Evolutionary conservation across 2,329 filamentous ascomycete genomes (phyloP).

Genomic region (Eutypella sp.): DNA sequence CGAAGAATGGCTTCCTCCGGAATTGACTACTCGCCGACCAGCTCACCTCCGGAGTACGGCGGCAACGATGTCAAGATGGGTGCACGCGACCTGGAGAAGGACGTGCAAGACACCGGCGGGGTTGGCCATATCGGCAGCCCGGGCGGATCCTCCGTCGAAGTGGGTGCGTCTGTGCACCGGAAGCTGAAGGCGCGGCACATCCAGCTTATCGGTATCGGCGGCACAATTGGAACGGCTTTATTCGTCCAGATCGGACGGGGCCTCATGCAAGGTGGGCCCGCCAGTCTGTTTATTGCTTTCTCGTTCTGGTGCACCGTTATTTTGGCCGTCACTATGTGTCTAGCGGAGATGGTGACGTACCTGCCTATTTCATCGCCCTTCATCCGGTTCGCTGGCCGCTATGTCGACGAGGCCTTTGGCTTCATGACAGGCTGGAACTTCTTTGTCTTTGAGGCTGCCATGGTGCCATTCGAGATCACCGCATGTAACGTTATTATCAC

Average conservation of each 20-base stretch:
- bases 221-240: conserved; percentile 58
- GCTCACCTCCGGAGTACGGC: conserved; percentile 7
- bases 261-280: conserved; percentile 55
- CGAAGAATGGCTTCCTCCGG: conserved; percentile 16
- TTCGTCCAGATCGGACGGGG: conserved; percentile 56
- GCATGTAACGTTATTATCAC: conserved; percentile 59
- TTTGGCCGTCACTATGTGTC: conserved; percentile 53
- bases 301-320: conserved; percentile 58
- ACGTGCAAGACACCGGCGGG: too few species aligned
- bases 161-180: conserved; percentile 42
- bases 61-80: conserved; percentile 2
- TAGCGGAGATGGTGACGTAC: conserved; percentile 75
- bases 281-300: conserved; percentile 54
- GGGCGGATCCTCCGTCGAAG: conserved; percentile 13
- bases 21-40: conserved; percentile 10
- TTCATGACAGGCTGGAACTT: conserved; percentile 72
- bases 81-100: conserved; percentile 15
- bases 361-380: conserved; percentile 74
- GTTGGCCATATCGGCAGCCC: conserved; percentile 10
- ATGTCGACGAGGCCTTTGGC: conserved; percentile 70
- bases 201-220: conserved; percentile 58
- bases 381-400: conserved; percentile 70
- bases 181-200: conserved; percentile 53
- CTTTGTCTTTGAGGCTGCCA: conserved; percentile 63
- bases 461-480: conserved; percentile 65